phyloP scores from a whole-genome alignment of 2,329 filamentous ascomycete species.

The Verticillium zaregamsianum region DNA sequence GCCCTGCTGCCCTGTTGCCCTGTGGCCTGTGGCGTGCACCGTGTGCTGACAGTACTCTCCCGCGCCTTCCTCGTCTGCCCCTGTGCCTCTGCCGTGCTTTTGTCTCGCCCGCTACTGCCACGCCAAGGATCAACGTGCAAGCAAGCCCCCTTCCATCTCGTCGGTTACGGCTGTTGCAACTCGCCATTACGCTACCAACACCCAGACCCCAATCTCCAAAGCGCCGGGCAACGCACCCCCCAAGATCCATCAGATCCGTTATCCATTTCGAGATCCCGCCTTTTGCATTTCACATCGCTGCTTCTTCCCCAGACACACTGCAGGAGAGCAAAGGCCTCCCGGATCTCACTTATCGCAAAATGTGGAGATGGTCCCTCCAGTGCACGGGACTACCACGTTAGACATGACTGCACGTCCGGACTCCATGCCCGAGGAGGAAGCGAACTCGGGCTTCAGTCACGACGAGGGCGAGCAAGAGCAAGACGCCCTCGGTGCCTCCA shows the following conservation, averaged over 20 bases:
- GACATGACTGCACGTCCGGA: conserved; percentile 18
- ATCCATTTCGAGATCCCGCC: background rate
- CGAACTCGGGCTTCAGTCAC: conserved; percentile 29
- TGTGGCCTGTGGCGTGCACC: background rate
- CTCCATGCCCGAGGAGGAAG: conserved; percentile 29
- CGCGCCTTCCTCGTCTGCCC: background rate
- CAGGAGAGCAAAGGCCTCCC: conserved; percentile 2
- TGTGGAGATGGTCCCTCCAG: conserved; percentile 22
- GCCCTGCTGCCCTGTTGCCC: background rate
- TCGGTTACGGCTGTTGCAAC: background rate
- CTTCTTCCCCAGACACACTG: background rate
- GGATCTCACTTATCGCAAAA: conserved; percentile 5
- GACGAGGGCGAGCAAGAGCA: conserved; percentile 14
- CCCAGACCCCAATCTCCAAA: background rate
- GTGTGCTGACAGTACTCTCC: background rate
- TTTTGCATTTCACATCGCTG: background rate
- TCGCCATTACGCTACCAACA: background rate
- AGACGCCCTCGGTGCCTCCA: conserved; percentile 23
- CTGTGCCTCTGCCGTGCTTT: background rate
- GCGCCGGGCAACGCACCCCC: background rate
- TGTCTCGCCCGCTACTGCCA: background rate
- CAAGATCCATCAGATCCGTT: background rate
- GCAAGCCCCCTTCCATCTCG: background rate
- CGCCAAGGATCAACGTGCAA: background rate
- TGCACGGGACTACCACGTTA: conserved; percentile 19